These are phyloP conservation scores for Euphorbia schlechtendalii DNA, from an alignment of 441 rosid genomes.

Conservation along the genomic window DNA sequence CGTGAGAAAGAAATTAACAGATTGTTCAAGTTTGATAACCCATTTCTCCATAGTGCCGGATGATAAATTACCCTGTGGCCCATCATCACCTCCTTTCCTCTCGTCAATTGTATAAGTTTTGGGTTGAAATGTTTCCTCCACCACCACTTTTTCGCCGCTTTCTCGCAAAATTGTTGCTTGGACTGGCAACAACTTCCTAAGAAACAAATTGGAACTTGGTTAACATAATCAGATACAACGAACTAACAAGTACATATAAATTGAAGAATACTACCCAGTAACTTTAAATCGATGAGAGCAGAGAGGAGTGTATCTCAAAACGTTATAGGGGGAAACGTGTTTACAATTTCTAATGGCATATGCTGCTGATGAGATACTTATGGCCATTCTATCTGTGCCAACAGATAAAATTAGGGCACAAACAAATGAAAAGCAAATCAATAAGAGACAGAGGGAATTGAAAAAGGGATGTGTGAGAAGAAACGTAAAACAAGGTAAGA, in stretches of 20 bases:
- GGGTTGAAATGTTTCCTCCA: slow-evolving; percentile 56
- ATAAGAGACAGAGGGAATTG: neutral
- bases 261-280: slow-evolving; percentile 6
- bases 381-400: slow-evolving; percentile 21
- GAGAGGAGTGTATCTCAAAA: neutral
- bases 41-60: slow-evolving; percentile 38
- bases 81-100: slow-evolving; percentile 22
- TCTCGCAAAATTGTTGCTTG: slow-evolving; percentile 55
- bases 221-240: neutral
- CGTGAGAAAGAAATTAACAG: slow-evolving; percentile 70
- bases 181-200: slow-evolving; percentile 37
- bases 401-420: too few species aligned
- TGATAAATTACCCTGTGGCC: slow-evolving; percentile 6
- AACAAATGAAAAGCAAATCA: neutral
- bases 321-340: slow-evolving; percentile 9
- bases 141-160: slow-evolving; percentile 52
- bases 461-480: neutral
- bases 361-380: slow-evolving; percentile 25
- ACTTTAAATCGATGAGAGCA: slow-evolving; percentile 3
- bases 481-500: neutral
- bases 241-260: neutral
- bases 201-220: neutral
- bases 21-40: slow-evolving; percentile 68
- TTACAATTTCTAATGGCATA: slow-evolving; percentile 16
- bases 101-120: slow-evolving; percentile 30